Percentiles rank a stretch among this genome's conserved stretches.
Evolutionary conservation across 805 yeast genomes (phyloP).

Genomic region (Alloascoidea hylecoeti): DNA sequence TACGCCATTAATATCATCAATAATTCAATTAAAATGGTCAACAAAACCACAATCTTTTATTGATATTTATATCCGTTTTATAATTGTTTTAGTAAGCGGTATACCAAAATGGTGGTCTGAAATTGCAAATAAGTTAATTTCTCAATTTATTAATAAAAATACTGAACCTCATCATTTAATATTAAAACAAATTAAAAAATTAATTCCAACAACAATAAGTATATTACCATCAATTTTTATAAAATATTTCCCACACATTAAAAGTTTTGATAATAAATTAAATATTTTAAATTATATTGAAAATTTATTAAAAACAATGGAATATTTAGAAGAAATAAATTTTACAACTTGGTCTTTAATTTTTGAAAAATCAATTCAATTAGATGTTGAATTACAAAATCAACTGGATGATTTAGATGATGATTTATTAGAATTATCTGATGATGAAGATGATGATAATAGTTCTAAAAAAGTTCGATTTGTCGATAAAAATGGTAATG

Average conservation of each 20-base stretch:
- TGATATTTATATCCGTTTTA: conserved; percentile 51
- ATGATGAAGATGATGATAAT: conserved; percentile 21
- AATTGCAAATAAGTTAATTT: conserved; percentile 54
- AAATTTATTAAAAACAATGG: conserved; percentile 44
- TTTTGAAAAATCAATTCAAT: conserved; percentile 65
- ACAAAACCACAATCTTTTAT: conserved; percentile 27
- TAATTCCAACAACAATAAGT: conserved; percentile 73
- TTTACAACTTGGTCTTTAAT: too few relatives aligned
- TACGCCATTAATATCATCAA: conserved; percentile 38
- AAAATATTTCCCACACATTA: conserved; percentile 67
- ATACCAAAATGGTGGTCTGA: conserved; percentile 85
- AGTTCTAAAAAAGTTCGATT: too few relatives aligned
- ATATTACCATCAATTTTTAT: conserved; percentile 44
- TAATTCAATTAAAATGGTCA: conserved; percentile 56
- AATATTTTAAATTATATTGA: conserved; percentile 47
- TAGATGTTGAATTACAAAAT: conserved; percentile 87
- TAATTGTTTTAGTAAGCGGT: conserved; percentile 68
- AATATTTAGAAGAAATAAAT: too few relatives aligned
- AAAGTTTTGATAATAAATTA: conserved; percentile 35
- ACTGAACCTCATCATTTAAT: conserved; percentile 48
- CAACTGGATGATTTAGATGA: conserved; percentile 79
- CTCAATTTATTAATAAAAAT: conserved; percentile 32
- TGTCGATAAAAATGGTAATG: conserved; percentile 14
- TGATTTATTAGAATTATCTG: conserved; percentile 41
- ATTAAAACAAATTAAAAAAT: conserved; percentile 45